These are phyloP conservation scores for Spathaspora arborariae DNA, from an alignment of 805 yeast genomes.

Conservation along the genomic window DNA sequence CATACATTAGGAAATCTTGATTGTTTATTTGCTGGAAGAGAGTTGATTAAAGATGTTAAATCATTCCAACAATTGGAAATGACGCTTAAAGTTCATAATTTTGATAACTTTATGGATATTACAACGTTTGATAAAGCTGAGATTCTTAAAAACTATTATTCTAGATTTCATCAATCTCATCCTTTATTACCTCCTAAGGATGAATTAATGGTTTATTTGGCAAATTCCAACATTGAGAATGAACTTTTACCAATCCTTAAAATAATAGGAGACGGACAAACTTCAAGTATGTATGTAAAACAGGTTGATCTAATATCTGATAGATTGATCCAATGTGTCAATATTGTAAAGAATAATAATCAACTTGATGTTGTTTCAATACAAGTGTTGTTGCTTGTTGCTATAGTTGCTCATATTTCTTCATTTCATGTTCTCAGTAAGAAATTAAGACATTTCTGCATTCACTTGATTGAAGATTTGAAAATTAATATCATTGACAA, in stretches of 20 bases:
- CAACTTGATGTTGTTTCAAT: slow-evolving; percentile 39
- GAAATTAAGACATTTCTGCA: slow-evolving; percentile 39
- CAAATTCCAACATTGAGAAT: slow-evolving; percentile 27
- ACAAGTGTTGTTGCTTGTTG: slow-evolving; percentile 38
- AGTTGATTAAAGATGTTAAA: slow-evolving; percentile 3
- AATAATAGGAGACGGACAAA: slow-evolving; percentile 47
- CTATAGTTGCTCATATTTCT: slow-evolving; percentile 48
- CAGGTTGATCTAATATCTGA: slow-evolving; percentile 13
- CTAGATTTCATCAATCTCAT: slow-evolving; percentile 30
- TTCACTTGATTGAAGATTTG: slow-evolving; percentile 33
- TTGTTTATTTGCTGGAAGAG: slow-evolving; percentile 11
- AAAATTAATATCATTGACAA: slow-evolving; percentile 38
- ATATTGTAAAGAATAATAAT: slow-evolving; percentile 10
- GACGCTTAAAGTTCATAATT: slow-evolving; percentile 4
- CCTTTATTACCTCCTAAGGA: slow-evolving; percentile 44
- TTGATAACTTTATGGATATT: slow-evolving; percentile 7
- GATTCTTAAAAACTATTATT: slow-evolving; percentile 9
- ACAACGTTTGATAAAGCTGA: slow-evolving; percentile 11
- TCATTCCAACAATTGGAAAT: slow-evolving; percentile 7
- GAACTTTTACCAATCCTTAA: slow-evolving; percentile 48
- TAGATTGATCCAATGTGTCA: slow-evolving; percentile 15
- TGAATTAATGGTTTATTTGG: slow-evolving; percentile 31
- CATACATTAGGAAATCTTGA: slow-evolving; percentile 9
- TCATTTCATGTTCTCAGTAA: slow-evolving; percentile 46
- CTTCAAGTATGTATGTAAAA: slow-evolving; percentile 13